Conservation (phyloP, 306 rosid species). For the Hippophae gyantsensis region DNA sequence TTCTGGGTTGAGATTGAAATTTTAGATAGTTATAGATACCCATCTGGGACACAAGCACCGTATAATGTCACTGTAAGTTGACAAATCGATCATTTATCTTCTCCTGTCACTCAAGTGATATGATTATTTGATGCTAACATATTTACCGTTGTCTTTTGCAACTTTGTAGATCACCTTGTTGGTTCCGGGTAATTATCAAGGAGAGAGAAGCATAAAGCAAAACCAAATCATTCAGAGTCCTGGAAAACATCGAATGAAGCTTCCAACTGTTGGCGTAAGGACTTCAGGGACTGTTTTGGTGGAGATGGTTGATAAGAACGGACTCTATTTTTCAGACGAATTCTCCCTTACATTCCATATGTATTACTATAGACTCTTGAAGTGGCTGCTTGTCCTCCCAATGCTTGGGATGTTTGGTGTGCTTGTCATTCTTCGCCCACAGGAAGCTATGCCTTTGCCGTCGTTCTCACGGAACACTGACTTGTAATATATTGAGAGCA, state of each 20-base stretch:
- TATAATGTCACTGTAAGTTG: slow-evolving; percentile 70
- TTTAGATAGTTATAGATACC: slow-evolving; percentile 66
- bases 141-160: slow-evolving; percentile 10
- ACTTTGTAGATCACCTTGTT: slow-evolving; percentile 63
- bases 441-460: slow-evolving; percentile 83
- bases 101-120: slow-evolving; percentile 2
- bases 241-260: slow-evolving; percentile 71
- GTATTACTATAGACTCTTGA: slow-evolving; percentile 86
- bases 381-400: slow-evolving; percentile 94
- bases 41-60: slow-evolving; percentile 88
- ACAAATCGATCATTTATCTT: background rate
- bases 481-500: slow-evolving; percentile 26
- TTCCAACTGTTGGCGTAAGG: slow-evolving; percentile 76
- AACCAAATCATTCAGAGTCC: slow-evolving; percentile 51
- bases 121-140: slow-evolving; percentile 4
- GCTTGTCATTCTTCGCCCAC: slow-evolving; percentile 85
- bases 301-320: slow-evolving; percentile 96
- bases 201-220: slow-evolving; percentile 73
- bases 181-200: slow-evolving; percentile 97
- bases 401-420: slow-evolving; percentile 91
- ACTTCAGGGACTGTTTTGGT: slow-evolving; percentile 86
- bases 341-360: slow-evolving; percentile 96
- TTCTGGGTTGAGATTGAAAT: slow-evolving; percentile 91
- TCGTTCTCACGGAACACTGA: slow-evolving; percentile 83
- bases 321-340: slow-evolving; percentile 80